Evolutionary conservation across 495 filamentous ascomycete species (phyloP).

Genomic region (Ascodesmis nigricans): DNA sequence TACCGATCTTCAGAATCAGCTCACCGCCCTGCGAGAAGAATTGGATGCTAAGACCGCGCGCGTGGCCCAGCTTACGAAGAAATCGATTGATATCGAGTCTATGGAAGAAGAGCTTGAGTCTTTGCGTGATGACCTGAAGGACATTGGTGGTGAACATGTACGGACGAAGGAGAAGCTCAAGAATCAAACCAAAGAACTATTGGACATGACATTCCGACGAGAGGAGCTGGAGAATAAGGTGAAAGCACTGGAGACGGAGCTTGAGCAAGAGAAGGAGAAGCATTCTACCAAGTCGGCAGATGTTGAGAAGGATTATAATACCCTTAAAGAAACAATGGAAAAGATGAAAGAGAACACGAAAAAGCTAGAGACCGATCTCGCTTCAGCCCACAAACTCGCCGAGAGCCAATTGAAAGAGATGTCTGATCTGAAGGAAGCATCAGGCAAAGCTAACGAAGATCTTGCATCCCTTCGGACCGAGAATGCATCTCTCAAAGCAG

Average conservation of each 20-base stretch:
- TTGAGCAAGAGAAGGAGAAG: constrained; percentile 43
- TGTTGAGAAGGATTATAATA: constrained; percentile 33
- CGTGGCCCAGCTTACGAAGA: constrained; percentile 42
- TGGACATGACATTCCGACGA: constrained; percentile 30
- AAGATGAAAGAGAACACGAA: constrained; percentile 45
- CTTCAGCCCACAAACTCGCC: constrained; percentile 65
- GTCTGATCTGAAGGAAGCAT: constrained; percentile 48
- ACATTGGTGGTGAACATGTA: constrained; percentile 59
- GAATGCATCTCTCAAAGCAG: constrained; percentile 42
- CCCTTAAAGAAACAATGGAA: constrained; percentile 49
- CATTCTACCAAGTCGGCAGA: constrained; percentile 28
- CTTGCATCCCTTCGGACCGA: constrained; percentile 53
- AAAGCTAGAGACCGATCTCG: constrained; percentile 60
- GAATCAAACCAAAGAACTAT: constrained; percentile 43
- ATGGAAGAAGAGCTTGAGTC: constrained; percentile 70
- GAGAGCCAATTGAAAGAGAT: constrained; percentile 72
- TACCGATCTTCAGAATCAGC: constrained; percentile 29
- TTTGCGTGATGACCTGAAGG: constrained; percentile 52
- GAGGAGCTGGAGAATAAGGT: constrained; percentile 27
- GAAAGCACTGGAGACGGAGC: constrained; percentile 19
- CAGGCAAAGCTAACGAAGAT: constrained; percentile 75
- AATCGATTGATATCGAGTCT: constrained; percentile 54
- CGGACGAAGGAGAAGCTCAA: constrained; percentile 66
- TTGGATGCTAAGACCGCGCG: constrained; percentile 47
- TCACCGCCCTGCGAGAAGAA: constrained; percentile 36